Evolutionary conservation across 352 stramenopile species (phyloP), one percentile per base, ranked within the genome.

Genomic region (Phytophthora nicotianae): DNA sequence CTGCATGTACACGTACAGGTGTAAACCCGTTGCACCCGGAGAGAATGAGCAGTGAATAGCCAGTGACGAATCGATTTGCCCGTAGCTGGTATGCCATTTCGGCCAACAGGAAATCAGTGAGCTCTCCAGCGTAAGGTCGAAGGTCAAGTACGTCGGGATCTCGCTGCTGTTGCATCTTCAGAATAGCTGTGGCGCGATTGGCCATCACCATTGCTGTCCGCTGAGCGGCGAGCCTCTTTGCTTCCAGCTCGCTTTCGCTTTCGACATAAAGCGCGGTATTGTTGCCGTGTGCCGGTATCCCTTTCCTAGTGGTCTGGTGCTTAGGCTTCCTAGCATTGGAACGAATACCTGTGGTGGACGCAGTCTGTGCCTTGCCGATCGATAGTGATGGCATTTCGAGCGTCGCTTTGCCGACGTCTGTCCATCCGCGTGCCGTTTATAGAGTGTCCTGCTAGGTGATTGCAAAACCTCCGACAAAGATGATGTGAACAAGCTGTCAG

Each of bases 91-190:
- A 68, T 4, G 79, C 79, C 19, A 92, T 58, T 57, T 90, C 83
- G 17, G 79, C 79, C 43, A 92, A 54, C 46, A 92, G 37, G 21
- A 73, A 65, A 49, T 90, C 83, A 41, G 81, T 68, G 2, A 92
- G 62, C 42, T 83, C 81, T 7, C 42, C 35, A 10, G 75, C 62
- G 23, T 74, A 86, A 35, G 68, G 50, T 11, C 64, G 67, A 20
- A 92, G 54, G 41, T 92, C 75, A 23, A 92, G 67, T 8, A 81
- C 79, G 53, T 90, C 81, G 7, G 77, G 72, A 47, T 89, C 74
- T 17, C n/a, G 67, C 37, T 69, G 60, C 67, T 76, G 41, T 50
- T 72, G 70, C 20, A 65, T 41, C 40, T 69, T 80, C 47, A 91
- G 56, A 9, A 91, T 82, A 20, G 32, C 20, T 24, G 75, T 91